Conservation (phyloP, 2,329 filamentous ascomycete species). For the Fusarium agapanthi region DNA sequence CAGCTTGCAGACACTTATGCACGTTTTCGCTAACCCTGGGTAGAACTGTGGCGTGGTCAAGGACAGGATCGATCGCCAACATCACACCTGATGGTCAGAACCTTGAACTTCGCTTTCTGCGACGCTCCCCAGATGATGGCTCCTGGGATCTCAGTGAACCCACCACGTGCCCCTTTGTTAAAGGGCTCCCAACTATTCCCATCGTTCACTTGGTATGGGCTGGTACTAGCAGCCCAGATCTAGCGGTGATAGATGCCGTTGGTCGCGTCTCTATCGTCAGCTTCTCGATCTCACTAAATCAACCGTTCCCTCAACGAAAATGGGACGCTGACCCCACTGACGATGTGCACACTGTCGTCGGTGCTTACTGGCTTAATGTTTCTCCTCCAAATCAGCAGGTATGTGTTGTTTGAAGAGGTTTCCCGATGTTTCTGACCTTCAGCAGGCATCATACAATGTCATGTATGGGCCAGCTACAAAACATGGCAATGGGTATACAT, state of each 20-base stretch:
- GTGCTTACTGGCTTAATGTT: slow-evolving; percentile 84
- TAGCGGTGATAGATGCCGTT: slow-evolving; percentile 82
- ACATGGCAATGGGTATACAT: slow-evolving; percentile 70
- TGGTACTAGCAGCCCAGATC: slow-evolving; percentile 73
- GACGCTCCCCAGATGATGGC: slow-evolving; percentile 73
- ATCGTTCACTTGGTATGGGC: slow-evolving; percentile 88
- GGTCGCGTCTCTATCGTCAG: slow-evolving; percentile 81
- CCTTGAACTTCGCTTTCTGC: slow-evolving; percentile 77
- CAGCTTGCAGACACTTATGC: background rate
- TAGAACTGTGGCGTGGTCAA: slow-evolving; percentile 89
- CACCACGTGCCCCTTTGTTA: slow-evolving; percentile 69
- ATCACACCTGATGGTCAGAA: slow-evolving; percentile 76
- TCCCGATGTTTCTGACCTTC: background rate
- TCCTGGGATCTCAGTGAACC: slow-evolving; percentile 80
- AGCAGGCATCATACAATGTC: slow-evolving; percentile 53
- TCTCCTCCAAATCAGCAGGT: slow-evolving; percentile 56
- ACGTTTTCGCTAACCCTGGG: slow-evolving; percentile 19
- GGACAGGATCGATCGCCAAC: slow-evolving; percentile 83
- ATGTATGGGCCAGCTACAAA: slow-evolving; percentile 71
- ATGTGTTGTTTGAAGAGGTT: background rate
- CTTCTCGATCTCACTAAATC: slow-evolving; percentile 77
- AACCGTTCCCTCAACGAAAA: slow-evolving; percentile 68
- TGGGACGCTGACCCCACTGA: slow-evolving; percentile 75
- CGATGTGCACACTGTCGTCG: slow-evolving; percentile 80
- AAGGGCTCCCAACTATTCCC: slow-evolving; percentile 69